phyloP scores from a whole-genome alignment of 2,329 filamentous ascomycete genomes.

The Alternaria incomplexa region DNA sequence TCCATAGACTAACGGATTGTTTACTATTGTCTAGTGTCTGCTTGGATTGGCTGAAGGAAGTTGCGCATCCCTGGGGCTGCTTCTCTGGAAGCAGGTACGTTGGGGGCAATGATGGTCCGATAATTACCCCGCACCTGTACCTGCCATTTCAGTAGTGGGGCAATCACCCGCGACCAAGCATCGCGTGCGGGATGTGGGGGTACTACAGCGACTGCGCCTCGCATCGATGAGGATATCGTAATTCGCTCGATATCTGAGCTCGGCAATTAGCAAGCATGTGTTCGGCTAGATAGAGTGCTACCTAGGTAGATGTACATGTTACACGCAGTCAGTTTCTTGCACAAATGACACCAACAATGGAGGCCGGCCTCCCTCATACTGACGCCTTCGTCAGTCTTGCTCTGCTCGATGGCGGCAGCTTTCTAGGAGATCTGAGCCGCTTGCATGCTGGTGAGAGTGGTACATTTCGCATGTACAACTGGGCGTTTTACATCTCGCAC shows the following conservation, averaged over 20 bases:
- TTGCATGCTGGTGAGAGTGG: conserved; percentile 36
- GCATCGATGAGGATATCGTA: background rate
- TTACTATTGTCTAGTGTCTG: background rate
- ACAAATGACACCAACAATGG: background rate
- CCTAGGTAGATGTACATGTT: background rate
- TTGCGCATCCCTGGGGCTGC: background rate
- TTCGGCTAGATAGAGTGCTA: background rate
- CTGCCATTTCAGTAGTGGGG: conserved; percentile 3
- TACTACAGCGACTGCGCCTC: background rate
- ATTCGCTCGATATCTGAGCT: background rate
- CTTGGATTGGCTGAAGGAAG: background rate
- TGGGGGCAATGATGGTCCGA: background rate
- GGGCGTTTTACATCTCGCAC: conserved; percentile 41
- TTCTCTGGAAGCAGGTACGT: background rate
- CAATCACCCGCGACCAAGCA: background rate
- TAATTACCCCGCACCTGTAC: conserved; percentile 9
- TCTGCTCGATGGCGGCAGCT: conserved; percentile 43
- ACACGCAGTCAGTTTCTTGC: background rate
- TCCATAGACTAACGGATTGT: background rate
- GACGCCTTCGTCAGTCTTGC: conserved; percentile 31
- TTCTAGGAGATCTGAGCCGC: conserved; percentile 33
- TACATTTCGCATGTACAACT: conserved; percentile 45
- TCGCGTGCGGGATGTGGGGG: background rate
- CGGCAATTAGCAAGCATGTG: background rate
- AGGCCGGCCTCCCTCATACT: conserved; percentile 15